Evolutionary conservation across 495 filamentous ascomycete genomes (phyloP), one percentile per base, ranked within the genome.

Genomic region (Aspergillus indologenus): DNA sequence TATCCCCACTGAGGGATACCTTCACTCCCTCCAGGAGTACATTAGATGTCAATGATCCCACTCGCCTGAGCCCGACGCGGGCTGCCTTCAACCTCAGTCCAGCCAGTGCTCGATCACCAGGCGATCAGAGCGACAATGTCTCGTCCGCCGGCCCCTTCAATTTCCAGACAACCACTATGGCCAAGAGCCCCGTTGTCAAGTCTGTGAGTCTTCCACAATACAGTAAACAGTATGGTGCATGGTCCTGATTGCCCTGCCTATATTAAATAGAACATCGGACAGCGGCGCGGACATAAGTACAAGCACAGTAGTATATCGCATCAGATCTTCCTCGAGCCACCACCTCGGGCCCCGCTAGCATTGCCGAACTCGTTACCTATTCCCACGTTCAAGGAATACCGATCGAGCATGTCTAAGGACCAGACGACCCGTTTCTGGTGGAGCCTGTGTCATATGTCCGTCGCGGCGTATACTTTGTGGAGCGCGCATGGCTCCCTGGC

Each of bases 271-370:
- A 87, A 85, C 60, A 84, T 97, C 65, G 94, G 93, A 61, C 91
- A 96, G 71, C 85, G 94, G 56, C 88, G 92, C 54, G 94, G 94
- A 26, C 94, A 98, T 78, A 92, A 94, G 68, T 98, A 98, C 82
- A 96, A 96, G 63, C 94, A 98, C 78, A 93, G 89, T 69, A 94
- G 90, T 66, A 90, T 98, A 52, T 96, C 90, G 20, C 93, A 97
- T 70, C 91, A 96, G 71, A 92, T 98, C 69, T 96, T 98, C 77
- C 89, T 95, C 64, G 91, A 96, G 69, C 94, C 94, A n/a, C 86
- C 90, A 2, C 89, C 88, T 3, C 83, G 92, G 40, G 88, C 92
- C 2, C 94, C 94, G 0, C 83, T 97, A 22, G 87, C 89, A 14
- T 82, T 98, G 0, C 94, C 94, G n/a, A 90, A 93, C 52, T 93